Conservation (phyloP, 2,329 filamentous ascomycete genomes). For the Fusarium nelsonii region DNA sequence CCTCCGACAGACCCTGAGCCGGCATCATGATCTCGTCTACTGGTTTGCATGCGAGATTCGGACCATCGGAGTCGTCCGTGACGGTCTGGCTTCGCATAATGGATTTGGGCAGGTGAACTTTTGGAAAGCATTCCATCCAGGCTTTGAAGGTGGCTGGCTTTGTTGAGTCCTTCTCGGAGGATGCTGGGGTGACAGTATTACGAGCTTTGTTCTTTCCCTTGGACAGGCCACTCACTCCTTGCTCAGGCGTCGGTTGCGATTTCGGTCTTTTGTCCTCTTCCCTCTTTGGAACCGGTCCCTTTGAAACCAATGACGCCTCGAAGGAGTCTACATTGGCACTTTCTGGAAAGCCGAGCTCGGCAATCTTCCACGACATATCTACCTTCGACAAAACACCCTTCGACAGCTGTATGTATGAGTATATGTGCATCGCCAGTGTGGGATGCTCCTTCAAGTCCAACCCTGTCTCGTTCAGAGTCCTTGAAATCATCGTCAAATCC, state of each 20-base stretch:
- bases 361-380: background rate
- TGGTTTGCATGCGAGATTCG: background rate
- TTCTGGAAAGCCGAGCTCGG: background rate
- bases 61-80: no score
- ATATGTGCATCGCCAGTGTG: background rate
- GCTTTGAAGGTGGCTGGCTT: no score
- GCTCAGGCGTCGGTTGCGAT: no score
- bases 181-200: no score
- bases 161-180: background rate
- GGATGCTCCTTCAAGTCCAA: background rate
- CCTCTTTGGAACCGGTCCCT: background rate
- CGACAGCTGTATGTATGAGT: background rate
- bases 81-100: background rate
- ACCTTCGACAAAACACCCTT: background rate
- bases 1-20: background rate
- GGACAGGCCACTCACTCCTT: background rate
- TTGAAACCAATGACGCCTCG: background rate
- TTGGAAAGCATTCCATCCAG: background rate
- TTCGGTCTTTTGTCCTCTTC: background rate
- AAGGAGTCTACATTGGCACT: background rate
- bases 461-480: fast-evolving
- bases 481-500: background rate
- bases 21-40: background rate
- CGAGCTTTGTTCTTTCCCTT: background rate
- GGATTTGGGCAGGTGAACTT: background rate